A percentile compares a stretch with the other conserved stretches of the same genome.
Conservation (phyloP, 805 yeast species). For the Nakazawaea anatomiae region DNA sequence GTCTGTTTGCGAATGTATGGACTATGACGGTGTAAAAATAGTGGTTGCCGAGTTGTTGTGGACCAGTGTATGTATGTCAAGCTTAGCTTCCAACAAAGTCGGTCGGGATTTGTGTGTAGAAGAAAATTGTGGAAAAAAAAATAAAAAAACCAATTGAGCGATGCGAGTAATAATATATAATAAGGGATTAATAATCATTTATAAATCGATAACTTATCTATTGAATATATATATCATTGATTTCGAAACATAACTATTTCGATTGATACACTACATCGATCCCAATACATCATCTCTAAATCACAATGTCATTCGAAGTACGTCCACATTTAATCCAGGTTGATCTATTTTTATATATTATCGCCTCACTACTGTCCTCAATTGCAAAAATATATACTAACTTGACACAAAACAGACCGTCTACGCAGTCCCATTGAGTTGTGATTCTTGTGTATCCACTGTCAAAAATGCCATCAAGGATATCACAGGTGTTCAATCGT, state of each 20-base stretch:
- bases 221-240: not conserved
- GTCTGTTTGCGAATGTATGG: not conserved
- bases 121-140: not conserved
- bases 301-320: conserved; percentile 9
- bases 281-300: not conserved
- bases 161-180: too few species aligned
- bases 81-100: not conserved
- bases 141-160: not conserved
- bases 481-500: conserved; percentile 43
- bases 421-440: conserved; percentile 82
- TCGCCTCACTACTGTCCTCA: too few species aligned
- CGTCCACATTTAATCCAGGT: not conserved
- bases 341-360: too few species aligned
- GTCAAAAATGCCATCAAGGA: conserved; percentile 47
- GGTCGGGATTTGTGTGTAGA: not conserved
- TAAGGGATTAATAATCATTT: not conserved
- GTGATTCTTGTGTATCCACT: conserved; percentile 62
- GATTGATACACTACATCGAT: not conserved
- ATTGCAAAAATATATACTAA: too few species aligned
- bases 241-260: not conserved
- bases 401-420: conserved; percentile 40
- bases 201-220: not conserved
- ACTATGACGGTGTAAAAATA: too few species aligned
- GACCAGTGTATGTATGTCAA: not conserved
- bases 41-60: too few species aligned